Evolutionary conservation across 139 green algal genomes (phyloP).

Genomic region (Tetratostichococcus sp.): DNA sequence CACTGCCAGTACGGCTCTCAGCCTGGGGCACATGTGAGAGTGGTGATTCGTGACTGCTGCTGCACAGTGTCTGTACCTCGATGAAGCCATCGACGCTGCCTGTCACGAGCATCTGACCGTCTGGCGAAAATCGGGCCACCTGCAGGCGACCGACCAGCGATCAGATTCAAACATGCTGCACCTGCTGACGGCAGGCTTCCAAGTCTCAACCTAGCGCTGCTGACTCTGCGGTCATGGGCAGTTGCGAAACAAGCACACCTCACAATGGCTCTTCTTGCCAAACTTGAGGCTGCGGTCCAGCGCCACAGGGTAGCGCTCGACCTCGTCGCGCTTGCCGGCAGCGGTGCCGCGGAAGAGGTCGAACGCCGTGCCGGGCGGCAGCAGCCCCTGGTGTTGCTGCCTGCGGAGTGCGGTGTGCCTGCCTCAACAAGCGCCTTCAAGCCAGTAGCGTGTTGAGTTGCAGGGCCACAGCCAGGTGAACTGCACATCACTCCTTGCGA

Average conservation of each 20-base stretch:
- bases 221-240: no score
- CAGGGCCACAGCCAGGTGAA: no score
- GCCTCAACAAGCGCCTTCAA: background rate
- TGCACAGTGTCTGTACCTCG: slow-evolving; percentile 52
- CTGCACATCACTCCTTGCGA: no score
- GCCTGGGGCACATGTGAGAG: background rate
- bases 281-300: slow-evolving; percentile 69
- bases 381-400: slow-evolving; percentile 87
- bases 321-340: slow-evolving; percentile 73
- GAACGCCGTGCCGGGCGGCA: slow-evolving; percentile 83
- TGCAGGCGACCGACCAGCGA: background rate
- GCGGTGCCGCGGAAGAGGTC: slow-evolving; percentile 87
- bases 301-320: slow-evolving; percentile 72
- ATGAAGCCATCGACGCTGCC: slow-evolving; percentile 96
- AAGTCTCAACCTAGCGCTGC: no score
- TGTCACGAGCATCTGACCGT: slow-evolving; percentile 85
- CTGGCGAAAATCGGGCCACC: slow-evolving; percentile 75
- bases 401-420: slow-evolving; percentile 26
- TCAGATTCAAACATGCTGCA: no score
- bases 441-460: no score
- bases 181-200: no score
- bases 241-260: slow-evolving; percentile 29
- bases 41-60: background rate
- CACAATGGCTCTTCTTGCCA: slow-evolving; percentile 61
- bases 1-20: no score